Conservation (phyloP, 108 stramenopile genomes). For the Skeletonema costatum region DNA sequence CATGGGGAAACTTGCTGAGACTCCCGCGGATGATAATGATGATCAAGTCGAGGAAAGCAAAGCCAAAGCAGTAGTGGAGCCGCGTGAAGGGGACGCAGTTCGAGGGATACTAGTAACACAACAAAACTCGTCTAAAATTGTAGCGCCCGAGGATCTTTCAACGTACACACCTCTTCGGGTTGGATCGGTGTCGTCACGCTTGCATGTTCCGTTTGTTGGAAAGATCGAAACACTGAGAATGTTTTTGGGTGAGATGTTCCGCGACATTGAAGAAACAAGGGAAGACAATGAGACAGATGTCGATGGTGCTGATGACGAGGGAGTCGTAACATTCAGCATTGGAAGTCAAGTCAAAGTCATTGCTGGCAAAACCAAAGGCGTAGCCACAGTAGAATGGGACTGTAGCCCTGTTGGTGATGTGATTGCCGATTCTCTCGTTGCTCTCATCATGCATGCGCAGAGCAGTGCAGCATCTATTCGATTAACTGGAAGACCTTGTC, state of each 20-base stretch:
- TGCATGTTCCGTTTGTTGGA: conserved; percentile 90
- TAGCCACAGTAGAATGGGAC: conserved; percentile 86
- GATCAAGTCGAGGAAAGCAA: conserved; percentile 19
- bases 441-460: conserved; percentile 91
- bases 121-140: conserved; percentile 84
- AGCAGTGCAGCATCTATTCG: conserved; percentile 88
- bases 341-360: conserved; percentile 69
- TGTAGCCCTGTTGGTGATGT: conserved; percentile 92
- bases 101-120: conserved; percentile 85
- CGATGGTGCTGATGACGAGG: conserved; percentile 35
- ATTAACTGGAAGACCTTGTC: conserved; percentile 84
- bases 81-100: conserved; percentile 70
- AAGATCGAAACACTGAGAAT: conserved; percentile 71
- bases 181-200: conserved; percentile 78
- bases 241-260: conserved; percentile 86
- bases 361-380: conserved; percentile 61
- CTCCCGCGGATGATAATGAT: conserved; percentile 8
- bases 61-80: conserved; percentile 23
- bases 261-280: conserved; percentile 59
- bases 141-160: conserved; percentile 82
- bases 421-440: conserved; percentile 92
- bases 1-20: conserved; percentile 82
- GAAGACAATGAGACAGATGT: conserved; percentile 16
- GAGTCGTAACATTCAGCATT: conserved; percentile 57
- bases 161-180: conserved; percentile 89